phyloP scores from a whole-genome alignment of 2,329 filamentous ascomycete species.

The Trichoderma aggressivum region DNA sequence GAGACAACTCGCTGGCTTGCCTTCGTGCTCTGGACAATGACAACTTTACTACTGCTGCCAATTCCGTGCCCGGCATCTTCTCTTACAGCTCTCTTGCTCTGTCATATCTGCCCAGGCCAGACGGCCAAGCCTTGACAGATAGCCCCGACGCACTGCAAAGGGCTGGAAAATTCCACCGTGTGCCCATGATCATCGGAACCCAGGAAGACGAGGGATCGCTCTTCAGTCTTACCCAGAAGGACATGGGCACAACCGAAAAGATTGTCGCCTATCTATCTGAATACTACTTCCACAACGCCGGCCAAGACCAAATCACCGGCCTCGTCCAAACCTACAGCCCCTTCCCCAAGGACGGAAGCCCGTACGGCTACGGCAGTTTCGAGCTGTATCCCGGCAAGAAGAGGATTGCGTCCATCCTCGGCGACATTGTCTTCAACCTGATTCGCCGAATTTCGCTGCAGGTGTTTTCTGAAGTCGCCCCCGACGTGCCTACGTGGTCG shows the following conservation, averaged over 20 bases:
- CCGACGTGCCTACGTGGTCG: constrained; percentile 64
- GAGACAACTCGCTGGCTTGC: constrained; percentile 59
- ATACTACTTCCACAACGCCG: constrained; percentile 59
- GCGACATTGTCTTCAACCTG: constrained; percentile 72
- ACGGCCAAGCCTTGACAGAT: constrained; percentile 58
- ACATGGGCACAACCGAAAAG: constrained; percentile 59
- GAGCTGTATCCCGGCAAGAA: constrained; percentile 75
- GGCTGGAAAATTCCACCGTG: constrained; percentile 46
- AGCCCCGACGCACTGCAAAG: constrained; percentile 59
- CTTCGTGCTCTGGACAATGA: constrained; percentile 60
- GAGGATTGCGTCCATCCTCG: constrained; percentile 69
- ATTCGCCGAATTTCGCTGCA: constrained; percentile 63
- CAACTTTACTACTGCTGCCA: constrained; percentile 62
- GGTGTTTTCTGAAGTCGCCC: constrained; percentile 42
- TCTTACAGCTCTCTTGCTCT: constrained; percentile 67
- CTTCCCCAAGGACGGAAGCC: constrained; percentile 59
- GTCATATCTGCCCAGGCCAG: constrained; percentile 71
- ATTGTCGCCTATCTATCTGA: constrained; percentile 61
- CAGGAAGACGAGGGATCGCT: constrained; percentile 79
- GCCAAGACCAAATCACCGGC: constrained; percentile 46
- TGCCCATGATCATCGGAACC: constrained; percentile 60
- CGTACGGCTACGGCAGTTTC: constrained; percentile 63
- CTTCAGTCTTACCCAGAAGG: constrained; percentile 65
- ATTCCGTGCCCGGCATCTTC: constrained; percentile 66
- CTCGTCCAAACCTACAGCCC: constrained; percentile 62